These are phyloP conservation scores for Aspergillus avenaceus DNA, from an alignment of 495 filamentous ascomycete species.

Conservation along the genomic window DNA sequence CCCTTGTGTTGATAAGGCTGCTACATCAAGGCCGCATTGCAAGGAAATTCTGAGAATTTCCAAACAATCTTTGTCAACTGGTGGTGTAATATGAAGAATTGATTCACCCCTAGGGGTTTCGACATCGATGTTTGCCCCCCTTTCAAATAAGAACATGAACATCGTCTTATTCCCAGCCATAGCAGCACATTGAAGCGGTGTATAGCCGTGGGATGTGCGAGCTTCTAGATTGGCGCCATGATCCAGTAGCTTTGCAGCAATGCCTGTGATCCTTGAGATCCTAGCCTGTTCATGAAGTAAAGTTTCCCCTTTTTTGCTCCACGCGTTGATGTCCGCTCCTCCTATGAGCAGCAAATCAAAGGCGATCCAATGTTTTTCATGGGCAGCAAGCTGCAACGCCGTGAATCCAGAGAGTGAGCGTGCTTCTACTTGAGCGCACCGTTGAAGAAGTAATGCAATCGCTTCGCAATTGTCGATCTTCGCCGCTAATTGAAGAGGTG, in stretches of 20 bases:
- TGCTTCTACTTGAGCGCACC: constrained; percentile 18
- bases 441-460: constrained; percentile 24
- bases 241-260: constrained; percentile 19
- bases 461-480: constrained; percentile 31
- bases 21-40: constrained; percentile 8
- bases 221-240: constrained; percentile 34
- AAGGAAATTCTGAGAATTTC: constrained; percentile 26
- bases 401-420: constrained; percentile 19
- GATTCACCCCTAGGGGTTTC: constrained; percentile 26
- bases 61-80: constrained; percentile 18
- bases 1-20: constrained; percentile 19
- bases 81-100: constrained; percentile 26
- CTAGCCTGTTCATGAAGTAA: constrained; percentile 28
- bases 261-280: background rate
- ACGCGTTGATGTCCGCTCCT: constrained; percentile 32
- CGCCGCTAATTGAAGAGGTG: constrained; percentile 29
- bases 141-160: constrained; percentile 22
- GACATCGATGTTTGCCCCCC: constrained; percentile 25
- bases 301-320: constrained; percentile 22
- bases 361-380: constrained; percentile 23
- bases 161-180: constrained; percentile 22
- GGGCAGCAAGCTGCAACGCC: constrained; percentile 25
- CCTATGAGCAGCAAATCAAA: constrained; percentile 29
- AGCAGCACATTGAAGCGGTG: constrained; percentile 32
- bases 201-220: constrained; percentile 25